Percentiles rank a stretch among this genome's conserved stretches.
phyloP scores from a whole-genome alignment of 2,329 filamentous ascomycete species.

The Magnaporthales sp. region DNA sequence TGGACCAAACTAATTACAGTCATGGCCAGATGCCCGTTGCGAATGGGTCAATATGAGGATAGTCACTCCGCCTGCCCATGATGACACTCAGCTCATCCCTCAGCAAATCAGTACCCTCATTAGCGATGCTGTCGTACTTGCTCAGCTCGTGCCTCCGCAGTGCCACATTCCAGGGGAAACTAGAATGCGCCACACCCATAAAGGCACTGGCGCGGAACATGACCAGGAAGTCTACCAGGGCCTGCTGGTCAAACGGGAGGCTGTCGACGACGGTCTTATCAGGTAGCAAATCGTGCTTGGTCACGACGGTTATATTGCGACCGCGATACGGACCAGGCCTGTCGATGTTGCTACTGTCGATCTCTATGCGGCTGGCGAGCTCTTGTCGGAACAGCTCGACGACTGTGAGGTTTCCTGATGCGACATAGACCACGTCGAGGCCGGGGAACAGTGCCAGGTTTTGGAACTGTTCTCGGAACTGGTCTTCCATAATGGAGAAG shows the following conservation, averaged over 20 bases:
- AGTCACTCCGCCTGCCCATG: constrained; percentile 21
- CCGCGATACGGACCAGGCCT: neutral
- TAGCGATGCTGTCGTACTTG: constrained; percentile 15
- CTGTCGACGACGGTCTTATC: constrained; percentile 13
- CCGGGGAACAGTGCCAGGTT: constrained; percentile 15
- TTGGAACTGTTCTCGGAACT: constrained; percentile 20
- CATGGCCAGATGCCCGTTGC: constrained; percentile 21
- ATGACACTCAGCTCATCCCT: constrained; percentile 22
- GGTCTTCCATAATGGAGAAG: constrained; percentile 20
- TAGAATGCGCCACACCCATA: constrained; percentile 23
- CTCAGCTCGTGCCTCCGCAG: constrained; percentile 23
- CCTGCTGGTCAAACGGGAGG: constrained; percentile 24
- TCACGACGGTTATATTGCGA: constrained; percentile 19
- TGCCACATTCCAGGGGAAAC: constrained; percentile 24
- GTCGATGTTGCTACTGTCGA: neutral
- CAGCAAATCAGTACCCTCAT: constrained; percentile 21
- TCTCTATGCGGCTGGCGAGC: constrained; percentile 7
- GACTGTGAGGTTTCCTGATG: constrained; percentile 19
- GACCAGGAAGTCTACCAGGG: constrained; percentile 22
- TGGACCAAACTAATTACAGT: neutral
- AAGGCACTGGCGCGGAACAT: constrained; percentile 23
- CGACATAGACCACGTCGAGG: constrained; percentile 20
- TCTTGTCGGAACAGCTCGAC: constrained; percentile 16
- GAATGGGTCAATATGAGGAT: constrained; percentile 21
- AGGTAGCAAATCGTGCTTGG: constrained; percentile 20